phyloP scores from a whole-genome alignment of 352 stramenopile genomes.

The Globisporangium mamillatum region DNA sequence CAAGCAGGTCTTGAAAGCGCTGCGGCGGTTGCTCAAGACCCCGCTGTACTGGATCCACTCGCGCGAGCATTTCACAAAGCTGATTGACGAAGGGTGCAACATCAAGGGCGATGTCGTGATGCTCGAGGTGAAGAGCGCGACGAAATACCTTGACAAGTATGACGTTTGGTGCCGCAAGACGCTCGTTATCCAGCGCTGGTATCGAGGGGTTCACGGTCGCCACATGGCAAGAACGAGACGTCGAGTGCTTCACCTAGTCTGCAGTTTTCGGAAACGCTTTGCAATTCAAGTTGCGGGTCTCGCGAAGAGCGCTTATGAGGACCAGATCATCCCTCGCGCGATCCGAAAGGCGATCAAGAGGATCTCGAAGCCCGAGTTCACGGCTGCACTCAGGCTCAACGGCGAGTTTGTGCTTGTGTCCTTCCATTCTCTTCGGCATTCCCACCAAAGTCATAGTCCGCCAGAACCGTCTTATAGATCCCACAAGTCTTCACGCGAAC shows the following conservation, averaged over 20 bases:
- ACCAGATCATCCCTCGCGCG: conserved; percentile 25
- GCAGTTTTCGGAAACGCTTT: conserved; percentile 31
- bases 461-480: not conserved
- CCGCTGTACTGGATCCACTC: conserved; percentile 55
- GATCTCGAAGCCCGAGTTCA: conserved; percentile 43
- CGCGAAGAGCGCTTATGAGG: conserved; percentile 33
- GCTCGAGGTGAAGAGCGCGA: conserved; percentile 58
- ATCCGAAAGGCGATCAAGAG: conserved; percentile 28
- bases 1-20: conserved; percentile 36
- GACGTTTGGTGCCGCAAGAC: conserved; percentile 55
- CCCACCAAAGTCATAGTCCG: not conserved
- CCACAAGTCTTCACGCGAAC: not conserved
- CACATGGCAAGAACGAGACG: conserved; percentile 23
- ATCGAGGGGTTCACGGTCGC: conserved; percentile 43
- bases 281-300: conserved; percentile 21
- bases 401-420: conserved; percentile 55
- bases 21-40: conserved; percentile 57
- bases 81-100: conserved; percentile 52
- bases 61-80: conserved; percentile 37
- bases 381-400: conserved; percentile 44
- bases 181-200: conserved; percentile 56
- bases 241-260: conserved; percentile 32
- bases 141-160: conserved; percentile 59
- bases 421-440: conserved; percentile 47
- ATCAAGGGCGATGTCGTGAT: conserved; percentile 72